A percentile compares a stretch with the other conserved stretches of the same genome.
Conservation (phyloP, 306 rosid genomes). For the Prunus davidiana region DNA sequence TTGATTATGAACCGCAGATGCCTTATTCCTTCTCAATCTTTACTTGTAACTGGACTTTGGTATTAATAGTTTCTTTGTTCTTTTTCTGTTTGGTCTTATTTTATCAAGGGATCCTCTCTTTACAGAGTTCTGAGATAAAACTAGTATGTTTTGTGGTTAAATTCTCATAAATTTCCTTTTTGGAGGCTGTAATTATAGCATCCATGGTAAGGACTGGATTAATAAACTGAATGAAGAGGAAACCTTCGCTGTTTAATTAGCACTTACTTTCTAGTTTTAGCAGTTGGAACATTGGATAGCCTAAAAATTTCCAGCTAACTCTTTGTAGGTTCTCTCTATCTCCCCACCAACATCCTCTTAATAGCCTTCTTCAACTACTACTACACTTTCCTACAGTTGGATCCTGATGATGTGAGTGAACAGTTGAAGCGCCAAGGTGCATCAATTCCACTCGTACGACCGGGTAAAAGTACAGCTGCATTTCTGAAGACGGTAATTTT, state of each 20-base stretch:
- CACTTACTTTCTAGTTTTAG: neutral
- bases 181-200: neutral
- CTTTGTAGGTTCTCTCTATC: constrained; percentile 79
- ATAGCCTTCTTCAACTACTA: constrained; percentile 98
- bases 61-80: neutral
- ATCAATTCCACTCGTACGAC: constrained; percentile 91
- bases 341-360: constrained; percentile 80
- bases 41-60: neutral
- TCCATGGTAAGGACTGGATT: neutral
- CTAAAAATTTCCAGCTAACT: constrained; percentile 24
- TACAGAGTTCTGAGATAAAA: neutral
- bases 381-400: constrained; percentile 95
- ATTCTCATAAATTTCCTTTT: neutral
- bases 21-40: neutral
- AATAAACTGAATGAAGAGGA: neutral
- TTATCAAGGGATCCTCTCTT: neutral
- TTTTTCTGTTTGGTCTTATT: neutral
- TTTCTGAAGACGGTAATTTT: constrained; percentile 72
- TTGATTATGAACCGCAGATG: neutral
- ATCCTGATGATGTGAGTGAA: constrained; percentile 94
- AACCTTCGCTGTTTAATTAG: neutral
- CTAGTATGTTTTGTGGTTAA: neutral
- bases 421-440: constrained; percentile 98
- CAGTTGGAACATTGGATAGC: neutral
- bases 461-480: constrained; percentile 81